phyloP scores from a whole-genome alignment of 2,329 filamentous ascomycete species.

The Nectriaceae sp. region DNA sequence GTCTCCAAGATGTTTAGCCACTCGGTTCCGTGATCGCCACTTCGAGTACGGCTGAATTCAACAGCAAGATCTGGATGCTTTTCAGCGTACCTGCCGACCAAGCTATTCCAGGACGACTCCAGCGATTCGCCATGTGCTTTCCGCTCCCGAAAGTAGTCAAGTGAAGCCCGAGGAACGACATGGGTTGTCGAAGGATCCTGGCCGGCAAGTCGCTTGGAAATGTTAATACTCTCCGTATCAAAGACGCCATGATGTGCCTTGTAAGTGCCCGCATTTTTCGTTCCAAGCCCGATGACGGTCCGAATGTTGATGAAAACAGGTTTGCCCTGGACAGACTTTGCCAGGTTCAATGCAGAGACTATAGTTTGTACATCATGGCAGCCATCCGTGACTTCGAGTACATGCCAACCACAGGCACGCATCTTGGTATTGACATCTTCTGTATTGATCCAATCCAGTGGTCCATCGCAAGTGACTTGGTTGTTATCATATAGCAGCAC shows the following conservation, averaged over 20 bases:
- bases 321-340: constrained; percentile 39
- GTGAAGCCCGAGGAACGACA: constrained; percentile 45
- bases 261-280: constrained; percentile 46
- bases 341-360: constrained; percentile 44
- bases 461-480: constrained; percentile 57
- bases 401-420: constrained; percentile 53
- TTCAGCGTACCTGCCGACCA: constrained; percentile 42
- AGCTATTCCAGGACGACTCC: constrained; percentile 49
- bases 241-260: constrained; percentile 60
- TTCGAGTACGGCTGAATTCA: neutral
- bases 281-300: constrained; percentile 58
- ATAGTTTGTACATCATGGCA: constrained; percentile 49
- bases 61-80: constrained; percentile 6
- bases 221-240: constrained; percentile 51
- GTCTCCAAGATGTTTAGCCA: constrained; percentile 13
- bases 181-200: constrained; percentile 16
- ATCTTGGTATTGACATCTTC: constrained; percentile 59
- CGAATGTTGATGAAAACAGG: constrained; percentile 59
- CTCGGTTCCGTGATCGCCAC: constrained; percentile 9
- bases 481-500: constrained; percentile 60
- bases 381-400: constrained; percentile 53
- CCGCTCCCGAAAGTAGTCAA: constrained; percentile 54
- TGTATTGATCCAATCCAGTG: constrained; percentile 51
- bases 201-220: constrained; percentile 28
- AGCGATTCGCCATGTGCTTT: constrained; percentile 45